Base-by-base conservation (phyloP, 2,329 filamentous ascomycete species). In the Gliomastix tumulicola region DNA sequence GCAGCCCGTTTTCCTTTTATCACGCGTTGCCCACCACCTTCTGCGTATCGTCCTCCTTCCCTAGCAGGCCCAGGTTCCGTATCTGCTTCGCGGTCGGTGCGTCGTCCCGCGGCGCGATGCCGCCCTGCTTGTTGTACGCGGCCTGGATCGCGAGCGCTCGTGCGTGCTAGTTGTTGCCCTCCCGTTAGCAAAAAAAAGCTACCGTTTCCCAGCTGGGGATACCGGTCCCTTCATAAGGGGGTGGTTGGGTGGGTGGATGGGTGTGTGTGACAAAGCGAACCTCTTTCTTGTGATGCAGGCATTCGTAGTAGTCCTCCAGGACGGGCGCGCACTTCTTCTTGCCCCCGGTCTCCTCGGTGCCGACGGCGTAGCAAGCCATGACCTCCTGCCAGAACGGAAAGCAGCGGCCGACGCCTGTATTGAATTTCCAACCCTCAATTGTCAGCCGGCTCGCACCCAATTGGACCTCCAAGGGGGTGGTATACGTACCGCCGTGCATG, bases 381-480 rank as follows among this genome's bases (percentile, higher is more conserved):
- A 97, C 81, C 68, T 98, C 92, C 69, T 98, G 92, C 92, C 92
- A 98, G 79, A 96, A 98, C 59, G 89, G 87, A 72, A 95, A 97
- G 80, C 92, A 98, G 65, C 90, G 86, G 50, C 69, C 69, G 44
- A 76, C 72, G 53, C 76, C 76, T 80, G 50, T 6, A 41, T 34
- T n/a, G n/a, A n/a, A n/a, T n/a, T n/a, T n/a, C n/a, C n/a, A n/a
- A n/a, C n/a, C n/a, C n/a, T n/a, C n/a, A n/a, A n/a, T n/a, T n/a
- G n/a, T n/a, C n/a, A n/a, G n/a, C n/a, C n/a, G n/a, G n/a, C n/a
- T n/a, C n/a, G n/a, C n/a, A n/a, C n/a, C n/a, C n/a, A n/a, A n/a
- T n/a, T n/a, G n/a, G n/a, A n/a, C n/a, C n/a, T n/a, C n/a, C n/a
- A n/a, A n/a, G n/a, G n/a, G n/a, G n/a, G n/a, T n/a, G n/a, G n/a